phyloP scores from a whole-genome alignment of 192 early-diverging fungal species.

The Helicostylum pulchrum region DNA sequence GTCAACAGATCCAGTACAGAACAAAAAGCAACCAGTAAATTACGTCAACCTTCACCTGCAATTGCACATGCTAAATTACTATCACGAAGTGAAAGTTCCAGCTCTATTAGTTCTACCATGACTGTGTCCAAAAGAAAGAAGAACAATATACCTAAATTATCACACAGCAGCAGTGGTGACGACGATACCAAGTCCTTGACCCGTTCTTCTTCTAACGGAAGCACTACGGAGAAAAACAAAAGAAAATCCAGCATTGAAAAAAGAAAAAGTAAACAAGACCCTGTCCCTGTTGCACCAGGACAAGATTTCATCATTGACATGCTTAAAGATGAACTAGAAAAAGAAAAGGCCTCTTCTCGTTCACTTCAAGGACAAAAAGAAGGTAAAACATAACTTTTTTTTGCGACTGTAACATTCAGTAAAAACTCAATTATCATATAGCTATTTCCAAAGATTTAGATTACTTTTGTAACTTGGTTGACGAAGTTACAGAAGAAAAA shows the following conservation, averaged over 20 bases:
- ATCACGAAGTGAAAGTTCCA: neutral
- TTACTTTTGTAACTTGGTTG: slow-evolving; percentile 29
- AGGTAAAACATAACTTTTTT: slow-evolving; percentile 10
- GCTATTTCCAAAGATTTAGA: slow-evolving; percentile 34
- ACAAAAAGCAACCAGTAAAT: neutral
- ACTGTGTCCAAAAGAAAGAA: neutral
- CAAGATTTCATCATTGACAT: neutral
- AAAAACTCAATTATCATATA: no score
- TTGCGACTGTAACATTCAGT: neutral
- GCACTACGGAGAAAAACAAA: neutral
- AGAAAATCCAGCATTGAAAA: neutral
- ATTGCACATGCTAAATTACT: neutral
- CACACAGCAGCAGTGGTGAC: neutral
- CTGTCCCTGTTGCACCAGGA: neutral
- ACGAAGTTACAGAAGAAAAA: slow-evolving; percentile 28
- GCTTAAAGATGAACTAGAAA: slow-evolving; percentile 15
- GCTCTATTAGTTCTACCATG: neutral
- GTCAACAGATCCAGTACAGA: neutral
- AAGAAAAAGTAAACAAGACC: neutral
- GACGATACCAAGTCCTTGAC: neutral
- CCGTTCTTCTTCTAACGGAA: slow-evolving; percentile 12
- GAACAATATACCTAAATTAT: neutral
- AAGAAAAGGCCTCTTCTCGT: slow-evolving; percentile 14
- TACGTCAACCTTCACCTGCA: slow-evolving; percentile 12
- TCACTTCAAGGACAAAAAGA: slow-evolving; percentile 36